Conservation (phyloP, 164 flowering plant genomes). For the Liriodendron chinense region DNA sequence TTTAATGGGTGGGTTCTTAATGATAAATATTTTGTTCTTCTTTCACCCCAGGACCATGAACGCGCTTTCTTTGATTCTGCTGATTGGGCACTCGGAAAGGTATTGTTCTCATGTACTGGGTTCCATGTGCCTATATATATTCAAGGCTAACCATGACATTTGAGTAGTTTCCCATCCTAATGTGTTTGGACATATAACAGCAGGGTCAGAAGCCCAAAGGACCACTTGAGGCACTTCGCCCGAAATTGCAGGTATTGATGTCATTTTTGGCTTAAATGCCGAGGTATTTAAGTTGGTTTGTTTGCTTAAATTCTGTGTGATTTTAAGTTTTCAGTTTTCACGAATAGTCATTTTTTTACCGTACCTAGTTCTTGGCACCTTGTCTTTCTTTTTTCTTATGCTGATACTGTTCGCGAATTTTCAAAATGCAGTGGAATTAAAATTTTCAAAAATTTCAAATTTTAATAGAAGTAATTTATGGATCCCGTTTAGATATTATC, state of each 20-base stretch:
- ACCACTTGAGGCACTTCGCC: constrained; percentile 93
- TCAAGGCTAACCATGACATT: background rate
- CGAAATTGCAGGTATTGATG: constrained; percentile 77
- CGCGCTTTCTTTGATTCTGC: constrained; percentile 99
- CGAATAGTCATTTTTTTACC: too few species aligned
- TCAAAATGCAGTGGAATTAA: too few species aligned
- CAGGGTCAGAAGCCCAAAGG: constrained; percentile 90
- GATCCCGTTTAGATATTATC: too few species aligned
- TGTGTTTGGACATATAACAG: constrained; percentile 27
- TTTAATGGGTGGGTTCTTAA: background rate
- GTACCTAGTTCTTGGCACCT: too few species aligned
- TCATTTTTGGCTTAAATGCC: background rate
- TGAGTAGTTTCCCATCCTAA: background rate
- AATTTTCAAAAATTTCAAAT: too few species aligned
- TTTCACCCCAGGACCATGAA: constrained; percentile 71
- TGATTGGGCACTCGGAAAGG: constrained; percentile 99
- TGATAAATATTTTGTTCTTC: background rate
- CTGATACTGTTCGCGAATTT: too few species aligned
- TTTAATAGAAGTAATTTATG: too few species aligned
- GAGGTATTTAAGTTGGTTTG: too few species aligned
- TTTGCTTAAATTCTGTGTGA: too few species aligned
- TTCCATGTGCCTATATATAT: background rate
- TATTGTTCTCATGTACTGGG: constrained; percentile 14
- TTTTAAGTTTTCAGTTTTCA: too few species aligned
- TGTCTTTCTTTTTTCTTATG: too few species aligned